These are phyloP conservation scores for Pharnaceum exiguum DNA, from an alignment of 148 eudicot species.

Conservation along the genomic window DNA sequence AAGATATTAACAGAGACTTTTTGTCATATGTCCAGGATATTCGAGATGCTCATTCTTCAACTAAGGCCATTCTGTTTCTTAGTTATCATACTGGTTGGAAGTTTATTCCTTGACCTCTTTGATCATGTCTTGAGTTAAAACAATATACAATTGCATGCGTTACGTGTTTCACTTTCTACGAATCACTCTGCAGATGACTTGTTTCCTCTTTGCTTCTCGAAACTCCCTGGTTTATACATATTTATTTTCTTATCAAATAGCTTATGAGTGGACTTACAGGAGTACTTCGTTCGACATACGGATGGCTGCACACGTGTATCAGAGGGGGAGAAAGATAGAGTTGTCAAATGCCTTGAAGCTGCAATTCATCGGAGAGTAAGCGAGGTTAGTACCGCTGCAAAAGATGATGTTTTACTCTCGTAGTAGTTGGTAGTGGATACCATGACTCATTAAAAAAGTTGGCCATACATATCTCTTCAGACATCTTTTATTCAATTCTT, in stretches of 20 bases:
- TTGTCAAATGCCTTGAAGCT: constrained; percentile 78
- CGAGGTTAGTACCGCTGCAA: constrained; percentile 38
- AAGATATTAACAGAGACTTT: constrained; percentile 21
- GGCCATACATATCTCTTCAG: too few species aligned
- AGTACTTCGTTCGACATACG: constrained; percentile 64
- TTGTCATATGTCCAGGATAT: constrained; percentile 30
- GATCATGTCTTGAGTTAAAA: constrained; percentile 5
- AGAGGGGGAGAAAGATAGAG: constrained; percentile 67
- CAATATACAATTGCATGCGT: background rate
- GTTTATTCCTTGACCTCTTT: constrained; percentile 13
- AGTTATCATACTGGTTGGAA: constrained; percentile 23
- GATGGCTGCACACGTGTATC: constrained; percentile 61
- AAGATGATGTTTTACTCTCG: background rate
- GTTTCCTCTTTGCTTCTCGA: constrained; percentile 1
- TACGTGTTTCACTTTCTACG: background rate
- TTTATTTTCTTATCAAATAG: background rate
- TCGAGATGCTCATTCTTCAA: constrained; percentile 26
- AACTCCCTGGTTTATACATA: background rate
- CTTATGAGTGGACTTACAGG: constrained; percentile 38
- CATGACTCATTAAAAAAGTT: background rate
- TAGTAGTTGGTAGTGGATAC: background rate
- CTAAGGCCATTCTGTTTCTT: constrained; percentile 28
- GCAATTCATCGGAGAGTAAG: constrained; percentile 67
- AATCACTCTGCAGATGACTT: background rate
- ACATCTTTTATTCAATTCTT: too few species aligned